phyloP scores from a whole-genome alignment of 768 basidiomycete genomes.

The Phlebiopsis flavidoalba region DNA sequence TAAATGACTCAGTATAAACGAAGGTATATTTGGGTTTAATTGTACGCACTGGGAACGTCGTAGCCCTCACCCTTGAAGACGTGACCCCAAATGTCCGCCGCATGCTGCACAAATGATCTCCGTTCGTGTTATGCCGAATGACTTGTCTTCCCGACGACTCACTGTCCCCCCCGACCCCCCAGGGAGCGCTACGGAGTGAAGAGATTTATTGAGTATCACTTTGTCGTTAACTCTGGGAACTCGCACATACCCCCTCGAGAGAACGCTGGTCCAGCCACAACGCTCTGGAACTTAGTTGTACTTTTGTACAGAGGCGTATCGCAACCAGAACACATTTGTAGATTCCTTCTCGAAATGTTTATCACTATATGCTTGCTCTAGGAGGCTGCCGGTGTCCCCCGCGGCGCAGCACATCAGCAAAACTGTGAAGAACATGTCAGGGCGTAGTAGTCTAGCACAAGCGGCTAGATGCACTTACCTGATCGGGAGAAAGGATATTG shows the following conservation, averaged over 20 bases:
- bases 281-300: slow-evolving; percentile 85
- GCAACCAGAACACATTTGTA: slow-evolving; percentile 81
- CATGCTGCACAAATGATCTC: slow-evolving; percentile 91
- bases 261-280: slow-evolving; percentile 94
- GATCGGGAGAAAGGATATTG: slow-evolving; percentile 72
- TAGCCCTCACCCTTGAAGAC: slow-evolving; percentile 93
- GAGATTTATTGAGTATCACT: neutral
- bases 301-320: slow-evolving; percentile 83
- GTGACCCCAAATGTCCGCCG: slow-evolving; percentile 88
- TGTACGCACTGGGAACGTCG: slow-evolving; percentile 64
- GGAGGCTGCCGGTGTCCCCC: slow-evolving; percentile 86
- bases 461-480: slow-evolving; percentile 47
- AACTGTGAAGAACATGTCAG: slow-evolving; percentile 46
- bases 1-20: neutral
- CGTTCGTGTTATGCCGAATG: slow-evolving; percentile 64
- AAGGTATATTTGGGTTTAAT: too few species aligned
- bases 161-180: too few species aligned
- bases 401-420: slow-evolving; percentile 69
- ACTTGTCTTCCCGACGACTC: slow-evolving; percentile 63
- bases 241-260: slow-evolving; percentile 72
- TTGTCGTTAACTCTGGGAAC: neutral
- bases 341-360: slow-evolving; percentile 59
- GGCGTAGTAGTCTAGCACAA: neutral
- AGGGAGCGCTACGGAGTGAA: slow-evolving; percentile 59
- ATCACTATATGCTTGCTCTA: slow-evolving; percentile 74